Conservation (phyloP, 2,329 filamentous ascomycete species). For the Cercospora sojina region DNA sequence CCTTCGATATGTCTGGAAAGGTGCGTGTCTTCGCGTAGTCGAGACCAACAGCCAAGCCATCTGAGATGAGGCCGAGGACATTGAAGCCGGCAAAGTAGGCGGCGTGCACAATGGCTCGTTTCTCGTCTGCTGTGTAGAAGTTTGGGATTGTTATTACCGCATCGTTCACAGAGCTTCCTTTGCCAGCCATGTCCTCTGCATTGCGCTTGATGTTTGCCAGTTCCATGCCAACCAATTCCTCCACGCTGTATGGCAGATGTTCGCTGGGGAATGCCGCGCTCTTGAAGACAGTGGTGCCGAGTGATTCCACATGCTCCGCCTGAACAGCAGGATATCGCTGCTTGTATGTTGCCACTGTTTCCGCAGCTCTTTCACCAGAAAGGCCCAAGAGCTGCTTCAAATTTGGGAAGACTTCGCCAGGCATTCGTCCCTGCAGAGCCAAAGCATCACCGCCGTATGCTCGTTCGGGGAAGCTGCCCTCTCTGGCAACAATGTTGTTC, state of each 20-base stretch:
- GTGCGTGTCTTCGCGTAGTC: constrained; percentile 92
- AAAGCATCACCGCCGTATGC: constrained; percentile 90
- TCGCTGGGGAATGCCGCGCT: constrained; percentile 72
- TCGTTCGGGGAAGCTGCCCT: constrained; percentile 71
- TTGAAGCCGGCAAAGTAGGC: constrained; percentile 85
- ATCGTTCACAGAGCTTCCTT: constrained; percentile 71
- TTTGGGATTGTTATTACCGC: constrained; percentile 85
- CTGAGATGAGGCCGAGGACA: constrained; percentile 79
- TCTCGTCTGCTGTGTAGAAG: constrained; percentile 89
- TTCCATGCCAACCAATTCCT: constrained; percentile 95
- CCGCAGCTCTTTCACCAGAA: constrained; percentile 46
- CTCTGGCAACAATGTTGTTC: constrained; percentile 54
- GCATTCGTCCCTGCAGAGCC: constrained; percentile 81
- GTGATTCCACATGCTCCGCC: constrained; percentile 57
- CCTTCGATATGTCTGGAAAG: constrained; percentile 80
- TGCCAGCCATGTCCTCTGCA: constrained; percentile 77
- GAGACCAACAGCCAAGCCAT: constrained; percentile 86
- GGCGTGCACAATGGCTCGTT: constrained; percentile 77
- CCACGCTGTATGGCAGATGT: constrained; percentile 66
- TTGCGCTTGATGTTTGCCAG: constrained; percentile 88
- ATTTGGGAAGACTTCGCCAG: constrained; percentile 91
- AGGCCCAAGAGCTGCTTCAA: constrained; percentile 88
- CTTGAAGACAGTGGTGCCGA: constrained; percentile 76
- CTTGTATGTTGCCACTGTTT: constrained; percentile 67
- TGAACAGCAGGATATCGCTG: constrained; percentile 75